phyloP scores from a whole-genome alignment of 1,284 basidiomycete species.

The Leccinum griseonigrum region DNA sequence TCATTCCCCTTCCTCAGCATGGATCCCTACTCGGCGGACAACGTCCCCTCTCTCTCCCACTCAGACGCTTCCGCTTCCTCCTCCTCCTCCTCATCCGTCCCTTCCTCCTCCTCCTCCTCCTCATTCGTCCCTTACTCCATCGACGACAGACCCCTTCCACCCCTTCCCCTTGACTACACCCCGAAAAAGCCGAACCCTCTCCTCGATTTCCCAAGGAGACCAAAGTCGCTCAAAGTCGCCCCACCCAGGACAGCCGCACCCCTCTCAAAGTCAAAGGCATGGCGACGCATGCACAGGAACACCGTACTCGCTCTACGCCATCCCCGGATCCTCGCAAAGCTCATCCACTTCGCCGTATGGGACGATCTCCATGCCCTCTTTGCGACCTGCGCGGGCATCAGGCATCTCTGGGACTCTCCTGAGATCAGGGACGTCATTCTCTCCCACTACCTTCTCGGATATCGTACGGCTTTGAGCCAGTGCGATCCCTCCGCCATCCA shows the following conservation, averaged over 20 bases:
- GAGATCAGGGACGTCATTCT: constrained; percentile 53
- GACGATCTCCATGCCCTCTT: constrained; percentile 52
- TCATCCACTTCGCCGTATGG: constrained; percentile 51
- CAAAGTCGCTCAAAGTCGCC: neutral
- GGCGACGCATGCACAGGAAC: constrained; percentile 30
- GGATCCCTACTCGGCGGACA: constrained; percentile 22
- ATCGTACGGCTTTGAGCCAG: constrained; percentile 41
- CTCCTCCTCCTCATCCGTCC: constrained; percentile 13
- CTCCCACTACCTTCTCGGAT: constrained; percentile 58
- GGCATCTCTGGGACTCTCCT: constrained; percentile 42
- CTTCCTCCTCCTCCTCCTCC: constrained; percentile 16
- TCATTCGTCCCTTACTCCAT: constrained; percentile 9
- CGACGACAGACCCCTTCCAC: constrained; percentile 24
- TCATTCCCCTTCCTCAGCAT: constrained; percentile 19
- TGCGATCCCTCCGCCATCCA: constrained; percentile 41
- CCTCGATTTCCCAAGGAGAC: neutral
- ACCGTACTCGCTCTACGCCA: constrained; percentile 35
- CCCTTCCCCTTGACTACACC: constrained; percentile 12
- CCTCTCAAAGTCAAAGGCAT: constrained; percentile 18
- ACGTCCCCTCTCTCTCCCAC: constrained; percentile 33
- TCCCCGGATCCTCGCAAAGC: constrained; percentile 41
- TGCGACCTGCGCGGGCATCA: constrained; percentile 45
- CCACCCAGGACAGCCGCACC: constrained; percentile 14
- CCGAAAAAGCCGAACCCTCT: neutral
- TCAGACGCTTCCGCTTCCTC: constrained; percentile 28